Evolutionary conservation across 768 basidiomycete species (phyloP), one percentile per base, ranked within the genome.

Genomic region (Cystofilobasidium capitatum): DNA sequence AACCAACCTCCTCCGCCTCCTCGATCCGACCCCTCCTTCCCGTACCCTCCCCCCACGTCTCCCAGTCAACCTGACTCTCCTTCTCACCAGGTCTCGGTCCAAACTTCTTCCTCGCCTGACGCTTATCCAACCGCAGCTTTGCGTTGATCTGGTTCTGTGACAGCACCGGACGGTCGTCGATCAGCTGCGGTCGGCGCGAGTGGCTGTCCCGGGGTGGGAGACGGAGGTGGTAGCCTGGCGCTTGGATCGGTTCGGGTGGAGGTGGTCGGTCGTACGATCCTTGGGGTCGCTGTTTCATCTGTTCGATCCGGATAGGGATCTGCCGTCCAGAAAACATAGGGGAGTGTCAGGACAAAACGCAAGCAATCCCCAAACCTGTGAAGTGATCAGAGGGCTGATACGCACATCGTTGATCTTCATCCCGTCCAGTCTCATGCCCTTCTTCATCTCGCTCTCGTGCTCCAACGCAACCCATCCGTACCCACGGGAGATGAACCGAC

Each of bases 391-490:
- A 42, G 13, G 29, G 17, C n/a, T n/a, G n/a, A n/a, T n/a, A 66
- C 64, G 55, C 44, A 65, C 64, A 22, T 29, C 64, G n/a, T 58
- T 24, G 42, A 65, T 65, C 31, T 35, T 14, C 42, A 65, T 31
- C 26, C 45, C 44, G 40, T 65, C 58, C 3, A 65, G 35, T 36
- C 39, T 26, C 37, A 62, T 39, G 2, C 35, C 66, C 49, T 37
- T 57, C 16, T 31, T 29, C 39, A 31, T 26, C 20, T 67, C 37
- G 7, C 10, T 35, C 14, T 45, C n/a, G 29, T 51, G 9, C 39
- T 10, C 24, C 14, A 67, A 39, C n/a, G 66, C 13, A 9, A 37
- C 58, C 66, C 66, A 67, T 22, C 66, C 66, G 42, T 62, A 67
- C n/a, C 66, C 66, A 26, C 66, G 45, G 24, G 59, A 62, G 31